A percentile compares a stretch with the other conserved stretches of the same genome.
These are phyloP conservation scores for Helminthosporium solani DNA, from an alignment of 2,329 filamentous ascomycete genomes.

Conservation along the genomic window DNA sequence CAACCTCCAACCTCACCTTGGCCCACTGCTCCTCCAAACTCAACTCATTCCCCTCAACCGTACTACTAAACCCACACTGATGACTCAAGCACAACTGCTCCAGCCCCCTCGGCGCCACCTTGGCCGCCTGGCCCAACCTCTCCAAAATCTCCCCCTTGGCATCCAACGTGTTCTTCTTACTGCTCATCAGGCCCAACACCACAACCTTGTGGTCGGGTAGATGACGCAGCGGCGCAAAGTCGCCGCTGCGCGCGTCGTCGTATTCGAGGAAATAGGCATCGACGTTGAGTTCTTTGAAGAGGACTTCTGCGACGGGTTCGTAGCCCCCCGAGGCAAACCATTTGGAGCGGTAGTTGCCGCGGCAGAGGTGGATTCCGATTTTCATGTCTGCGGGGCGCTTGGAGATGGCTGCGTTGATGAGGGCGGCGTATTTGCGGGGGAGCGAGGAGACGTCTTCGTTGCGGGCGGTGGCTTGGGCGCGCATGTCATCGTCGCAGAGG, in stretches of 20 bases:
- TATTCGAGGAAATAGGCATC: constrained; percentile 63
- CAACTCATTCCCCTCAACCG: constrained; percentile 58
- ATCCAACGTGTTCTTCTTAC: constrained; percentile 60
- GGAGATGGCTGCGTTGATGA: constrained; percentile 57
- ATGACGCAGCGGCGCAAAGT: constrained; percentile 57
- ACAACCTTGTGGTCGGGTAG: constrained; percentile 57
- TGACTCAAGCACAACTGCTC: constrained; percentile 59
- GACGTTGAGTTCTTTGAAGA: constrained; percentile 58
- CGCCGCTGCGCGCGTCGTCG: constrained; percentile 57
- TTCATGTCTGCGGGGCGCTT: constrained; percentile 57
- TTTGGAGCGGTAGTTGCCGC: constrained; percentile 58
- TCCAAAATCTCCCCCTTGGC: constrained; percentile 46
- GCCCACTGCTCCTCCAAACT: constrained; percentile 60
- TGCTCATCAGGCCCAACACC: constrained; percentile 57
- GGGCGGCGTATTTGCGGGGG: constrained; percentile 54
- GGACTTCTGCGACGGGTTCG: constrained; percentile 59
- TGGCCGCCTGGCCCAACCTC: constrained; percentile 40
- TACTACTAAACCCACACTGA: constrained; percentile 61
- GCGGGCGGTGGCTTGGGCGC: constrained; percentile 53
- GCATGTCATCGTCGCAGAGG: constrained; percentile 59
- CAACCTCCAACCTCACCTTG: constrained; percentile 56
- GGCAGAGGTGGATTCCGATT: constrained; percentile 59
- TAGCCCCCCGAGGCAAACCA: constrained; percentile 62
- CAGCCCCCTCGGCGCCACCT: constrained; percentile 53
- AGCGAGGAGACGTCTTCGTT: constrained; percentile 54